Evolutionary conservation across 2,329 filamentous ascomycete species (phyloP), one percentile per base, ranked within the genome.

Genomic region (Fusarium tanahbumbuense): DNA sequence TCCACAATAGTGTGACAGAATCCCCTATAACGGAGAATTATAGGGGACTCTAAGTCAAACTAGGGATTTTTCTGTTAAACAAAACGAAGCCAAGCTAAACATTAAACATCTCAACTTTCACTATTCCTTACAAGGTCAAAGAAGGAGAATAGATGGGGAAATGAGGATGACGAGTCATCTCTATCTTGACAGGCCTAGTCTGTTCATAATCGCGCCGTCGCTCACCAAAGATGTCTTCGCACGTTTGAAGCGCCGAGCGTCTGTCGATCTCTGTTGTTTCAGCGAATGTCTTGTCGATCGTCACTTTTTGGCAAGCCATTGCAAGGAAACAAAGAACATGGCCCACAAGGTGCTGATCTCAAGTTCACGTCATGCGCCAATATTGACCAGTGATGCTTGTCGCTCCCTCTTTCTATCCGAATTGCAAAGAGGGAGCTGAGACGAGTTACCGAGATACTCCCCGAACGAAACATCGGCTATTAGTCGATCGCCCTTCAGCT

Each of bases 101-200:
- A 25, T 30, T 56, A 32, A 20, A 42, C 27, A 42, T 42, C 15
- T 48, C 22, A 44, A 45, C 23, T 28, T 32, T 54, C 42, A 22
- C 15, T 20, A 45, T 48, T 18, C 16, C 16, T 54, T 44, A 23
- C 30, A 54, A 8, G 45, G 22, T 48, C 45, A 44, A 44, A 28
- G 47, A 56, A 37, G 37, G 37, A 49, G 37, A 55, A 50, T 30
- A 15, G 22, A 46, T 42, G 30, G 67, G 65, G 64, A 75, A 70
- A 75, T 71, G 72, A 76, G 60, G 57, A 64, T 69, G 60, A 68
- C 63, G 61, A 69, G 60, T 65, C 34, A 34, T 64, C 47, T 58
- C 28, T 57, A 32, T 55, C 50, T 50, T 49, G n/a, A 20, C 28
- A 9, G 13, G 18, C 46, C 27, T 67, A 44, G 55, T 27, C 58